These are phyloP conservation scores for Quercus tomentella DNA, from an alignment of 331 rosid species.

Conservation along the genomic window DNA sequence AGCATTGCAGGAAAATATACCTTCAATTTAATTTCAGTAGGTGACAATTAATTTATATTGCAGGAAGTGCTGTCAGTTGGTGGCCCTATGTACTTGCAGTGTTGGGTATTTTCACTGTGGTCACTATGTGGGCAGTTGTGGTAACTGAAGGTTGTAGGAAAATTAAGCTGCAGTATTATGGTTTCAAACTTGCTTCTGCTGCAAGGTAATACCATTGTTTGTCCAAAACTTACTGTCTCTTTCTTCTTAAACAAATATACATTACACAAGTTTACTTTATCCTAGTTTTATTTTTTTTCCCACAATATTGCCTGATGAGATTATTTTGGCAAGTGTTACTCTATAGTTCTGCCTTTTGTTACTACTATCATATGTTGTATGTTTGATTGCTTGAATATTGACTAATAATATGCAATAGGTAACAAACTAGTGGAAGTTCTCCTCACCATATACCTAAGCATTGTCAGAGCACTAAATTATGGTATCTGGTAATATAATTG, in stretches of 20 bases:
- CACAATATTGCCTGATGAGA: background rate
- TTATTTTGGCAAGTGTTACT: background rate
- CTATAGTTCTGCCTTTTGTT: background rate
- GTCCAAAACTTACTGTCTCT: background rate
- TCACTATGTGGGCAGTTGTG: slow-evolving; percentile 99
- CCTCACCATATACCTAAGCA: background rate
- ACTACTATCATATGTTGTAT: background rate
- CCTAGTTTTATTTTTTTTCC: background rate
- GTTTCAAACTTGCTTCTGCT: slow-evolving; percentile 96
- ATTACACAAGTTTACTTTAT: background rate
- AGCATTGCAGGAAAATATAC: background rate
- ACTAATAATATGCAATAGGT: background rate
- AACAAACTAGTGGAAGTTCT: background rate
- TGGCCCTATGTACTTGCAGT: slow-evolving; percentile 68
- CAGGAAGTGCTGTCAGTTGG: slow-evolving; percentile 75
- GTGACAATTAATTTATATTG: slow-evolving; percentile 23
- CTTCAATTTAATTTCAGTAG: background rate
- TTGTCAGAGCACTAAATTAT: slow-evolving; percentile 13
- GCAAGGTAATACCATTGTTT: slow-evolving; percentile 60
- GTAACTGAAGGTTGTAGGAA: slow-evolving; percentile 98
- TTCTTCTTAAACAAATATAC: background rate
- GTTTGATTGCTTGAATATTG: background rate
- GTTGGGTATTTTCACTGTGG: slow-evolving; percentile 78
- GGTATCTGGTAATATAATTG: slow-evolving; percentile 1
- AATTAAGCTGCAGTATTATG: slow-evolving; percentile 93